These are phyloP conservation scores for Saccharomycopsis sp. DNA, from an alignment of 805 yeast genomes.

Conservation along the genomic window DNA sequence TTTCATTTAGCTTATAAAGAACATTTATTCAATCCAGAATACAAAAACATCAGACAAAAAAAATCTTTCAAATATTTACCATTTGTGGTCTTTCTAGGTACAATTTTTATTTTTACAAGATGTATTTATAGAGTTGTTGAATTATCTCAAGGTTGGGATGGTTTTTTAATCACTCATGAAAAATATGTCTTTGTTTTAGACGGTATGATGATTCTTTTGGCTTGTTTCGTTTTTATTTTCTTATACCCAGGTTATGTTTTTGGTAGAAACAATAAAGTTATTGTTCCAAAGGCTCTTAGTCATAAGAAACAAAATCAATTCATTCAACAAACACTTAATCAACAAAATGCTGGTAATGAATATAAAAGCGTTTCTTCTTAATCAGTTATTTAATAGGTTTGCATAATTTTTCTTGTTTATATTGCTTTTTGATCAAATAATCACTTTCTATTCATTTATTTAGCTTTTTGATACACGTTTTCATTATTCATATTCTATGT, in stretches of 20 bases:
- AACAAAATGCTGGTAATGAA: no score
- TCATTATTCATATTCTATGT: no score
- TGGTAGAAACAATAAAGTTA: constrained; percentile 22
- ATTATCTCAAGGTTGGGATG: constrained; percentile 62
- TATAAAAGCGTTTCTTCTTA: no score
- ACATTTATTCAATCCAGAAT: constrained; percentile 27
- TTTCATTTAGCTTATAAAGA: constrained; percentile 10
- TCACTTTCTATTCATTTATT: no score
- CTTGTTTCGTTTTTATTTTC: constrained; percentile 35
- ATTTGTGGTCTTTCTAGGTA: constrained; percentile 34
- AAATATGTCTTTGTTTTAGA: constrained; percentile 49
- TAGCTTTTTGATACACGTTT: no score
- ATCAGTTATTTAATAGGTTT: no score
- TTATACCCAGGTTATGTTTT: constrained; percentile 58
- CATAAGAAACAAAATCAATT: no score
- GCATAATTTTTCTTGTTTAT: no score
- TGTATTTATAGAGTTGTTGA: constrained; percentile 69
- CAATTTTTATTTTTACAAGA: constrained; percentile 48
- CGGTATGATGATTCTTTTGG: constrained; percentile 48
- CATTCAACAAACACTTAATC: no score
- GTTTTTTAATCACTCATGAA: constrained; percentile 53
- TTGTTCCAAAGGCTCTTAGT: constrained; percentile 15
- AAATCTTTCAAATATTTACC: constrained; percentile 34
- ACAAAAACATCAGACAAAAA: constrained; percentile 26
- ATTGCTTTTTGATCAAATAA: no score